Percentiles rank a stretch among this genome's conserved stretches.
Conservation (phyloP, 768 basidiomycete species). For the Mrakia gelida region DNA sequence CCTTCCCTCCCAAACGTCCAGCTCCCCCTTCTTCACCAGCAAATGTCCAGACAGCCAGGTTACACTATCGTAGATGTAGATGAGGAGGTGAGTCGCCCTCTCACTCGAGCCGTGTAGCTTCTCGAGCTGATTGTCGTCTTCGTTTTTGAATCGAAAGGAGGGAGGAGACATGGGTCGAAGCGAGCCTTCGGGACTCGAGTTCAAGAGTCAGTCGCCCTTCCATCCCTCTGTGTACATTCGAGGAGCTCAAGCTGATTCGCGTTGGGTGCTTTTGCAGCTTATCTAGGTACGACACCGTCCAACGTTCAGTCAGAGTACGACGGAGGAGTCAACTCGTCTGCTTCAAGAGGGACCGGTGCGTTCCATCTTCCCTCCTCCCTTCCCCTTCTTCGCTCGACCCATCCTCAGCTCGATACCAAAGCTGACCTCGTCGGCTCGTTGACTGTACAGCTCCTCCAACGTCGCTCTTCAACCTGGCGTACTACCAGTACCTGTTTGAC, state of each 20-base stretch:
- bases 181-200: neutral
- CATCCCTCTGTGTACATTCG: too few relatives aligned
- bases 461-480: constrained; percentile 14
- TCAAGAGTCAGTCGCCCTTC: constrained; percentile 7
- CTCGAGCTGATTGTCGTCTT: neutral
- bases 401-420: too few relatives aligned
- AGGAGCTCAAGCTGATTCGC: neutral
- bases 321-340: neutral
- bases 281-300: constrained; percentile 14
- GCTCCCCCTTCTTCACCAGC: neutral
- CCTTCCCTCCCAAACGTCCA: neutral
- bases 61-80: constrained; percentile 31
- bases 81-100: neutral
- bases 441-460: neutral
- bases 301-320: constrained; percentile 15
- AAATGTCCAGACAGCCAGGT: constrained; percentile 30
- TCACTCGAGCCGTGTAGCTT: too few relatives aligned
- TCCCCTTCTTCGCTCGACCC: neutral
- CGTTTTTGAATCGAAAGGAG: neutral
- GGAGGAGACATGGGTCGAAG: constrained; percentile 20
- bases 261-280: constrained; percentile 3
- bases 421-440: neutral
- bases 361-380: neutral
- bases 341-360: neutral
- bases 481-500: constrained; percentile 33